A percentile compares a stretch with the other conserved stretches of the same genome.
These are phyloP conservation scores for Malassezia equina DNA, from an alignment of 1,284 basidiomycete genomes.

Conservation along the genomic window DNA sequence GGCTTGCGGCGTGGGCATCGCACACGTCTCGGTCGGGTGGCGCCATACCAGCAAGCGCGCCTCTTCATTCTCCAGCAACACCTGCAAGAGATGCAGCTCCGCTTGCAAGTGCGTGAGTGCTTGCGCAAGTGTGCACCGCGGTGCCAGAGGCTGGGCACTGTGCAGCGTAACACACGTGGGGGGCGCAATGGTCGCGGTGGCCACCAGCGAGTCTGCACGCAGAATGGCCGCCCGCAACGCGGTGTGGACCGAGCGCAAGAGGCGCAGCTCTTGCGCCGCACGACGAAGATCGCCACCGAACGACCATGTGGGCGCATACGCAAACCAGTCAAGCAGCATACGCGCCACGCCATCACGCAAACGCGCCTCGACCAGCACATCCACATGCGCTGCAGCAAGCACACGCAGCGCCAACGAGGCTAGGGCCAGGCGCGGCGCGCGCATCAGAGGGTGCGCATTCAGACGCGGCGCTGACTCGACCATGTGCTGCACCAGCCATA, in stretches of 20 bases:
- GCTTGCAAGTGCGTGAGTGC: slow-evolving; percentile 19
- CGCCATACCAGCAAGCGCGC: slow-evolving; percentile 76
- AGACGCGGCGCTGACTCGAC: slow-evolving; percentile 28
- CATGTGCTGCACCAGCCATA: slow-evolving; percentile 65
- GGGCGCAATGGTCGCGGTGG: slow-evolving; percentile 23
- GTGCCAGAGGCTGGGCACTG: slow-evolving; percentile 19
- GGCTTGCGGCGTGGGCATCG: slow-evolving; percentile 48
- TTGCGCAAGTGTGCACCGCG: slow-evolving; percentile 25
- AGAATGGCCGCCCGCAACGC: slow-evolving; percentile 66
- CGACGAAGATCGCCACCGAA: slow-evolving; percentile 85
- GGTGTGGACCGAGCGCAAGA: slow-evolving; percentile 70
- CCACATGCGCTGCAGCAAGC: slow-evolving; percentile 74
- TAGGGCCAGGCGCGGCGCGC: slow-evolving; percentile 79
- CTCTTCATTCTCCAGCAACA: slow-evolving; percentile 84
- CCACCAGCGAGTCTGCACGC: slow-evolving; percentile 49
- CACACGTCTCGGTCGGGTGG: slow-evolving; percentile 66
- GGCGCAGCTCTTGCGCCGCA: slow-evolving; percentile 73
- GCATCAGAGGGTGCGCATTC: slow-evolving; percentile 81
- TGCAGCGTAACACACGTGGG: not conserved
- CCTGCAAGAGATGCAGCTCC: slow-evolving; percentile 52
- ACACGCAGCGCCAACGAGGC: slow-evolving; percentile 87
- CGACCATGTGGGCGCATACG: slow-evolving; percentile 58
- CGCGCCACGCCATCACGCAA: slow-evolving; percentile 68
- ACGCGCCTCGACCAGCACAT: slow-evolving; percentile 68
- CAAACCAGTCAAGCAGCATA: slow-evolving; percentile 82